These are phyloP conservation scores for Backusella tarrabulga DNA, from an alignment of 192 early-diverging fungal species.

Conservation along the genomic window DNA sequence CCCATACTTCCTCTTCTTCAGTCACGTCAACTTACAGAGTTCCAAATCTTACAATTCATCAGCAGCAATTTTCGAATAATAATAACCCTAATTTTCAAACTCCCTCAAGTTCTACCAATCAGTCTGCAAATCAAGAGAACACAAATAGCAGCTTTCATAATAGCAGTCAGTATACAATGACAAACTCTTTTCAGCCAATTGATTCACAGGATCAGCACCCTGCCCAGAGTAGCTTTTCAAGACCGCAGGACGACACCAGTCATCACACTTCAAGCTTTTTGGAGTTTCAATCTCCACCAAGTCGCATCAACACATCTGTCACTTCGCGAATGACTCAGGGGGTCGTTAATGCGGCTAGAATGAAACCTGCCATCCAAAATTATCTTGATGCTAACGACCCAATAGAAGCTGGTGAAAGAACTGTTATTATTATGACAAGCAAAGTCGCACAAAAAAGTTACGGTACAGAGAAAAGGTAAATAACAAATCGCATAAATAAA, in stretches of 20 bases:
- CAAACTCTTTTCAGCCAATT: background rate
- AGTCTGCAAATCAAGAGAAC: background rate
- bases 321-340: background rate
- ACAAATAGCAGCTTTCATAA: background rate
- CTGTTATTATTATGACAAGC: slow-evolving; percentile 76
- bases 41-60: background rate
- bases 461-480: slow-evolving; percentile 79
- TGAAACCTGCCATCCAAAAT: slow-evolving; percentile 3
- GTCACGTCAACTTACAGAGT: background rate
- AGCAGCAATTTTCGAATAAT: background rate
- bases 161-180: background rate
- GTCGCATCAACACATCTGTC: slow-evolving; percentile 5
- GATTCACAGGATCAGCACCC: background rate
- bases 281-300: slow-evolving; percentile 8
- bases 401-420: slow-evolving; percentile 47
- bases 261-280: slow-evolving; percentile 1
- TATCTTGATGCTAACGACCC: slow-evolving; percentile 18
- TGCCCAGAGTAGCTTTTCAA: background rate
- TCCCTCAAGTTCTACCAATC: background rate
- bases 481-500: too few species aligned
- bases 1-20: background rate
- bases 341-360: background rate
- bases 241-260: slow-evolving; percentile 6
- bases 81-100: background rate
- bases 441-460: slow-evolving; percentile 93